phyloP scores from a whole-genome alignment of 352 stramenopile species.

The Lagenidium sp. region DNA sequence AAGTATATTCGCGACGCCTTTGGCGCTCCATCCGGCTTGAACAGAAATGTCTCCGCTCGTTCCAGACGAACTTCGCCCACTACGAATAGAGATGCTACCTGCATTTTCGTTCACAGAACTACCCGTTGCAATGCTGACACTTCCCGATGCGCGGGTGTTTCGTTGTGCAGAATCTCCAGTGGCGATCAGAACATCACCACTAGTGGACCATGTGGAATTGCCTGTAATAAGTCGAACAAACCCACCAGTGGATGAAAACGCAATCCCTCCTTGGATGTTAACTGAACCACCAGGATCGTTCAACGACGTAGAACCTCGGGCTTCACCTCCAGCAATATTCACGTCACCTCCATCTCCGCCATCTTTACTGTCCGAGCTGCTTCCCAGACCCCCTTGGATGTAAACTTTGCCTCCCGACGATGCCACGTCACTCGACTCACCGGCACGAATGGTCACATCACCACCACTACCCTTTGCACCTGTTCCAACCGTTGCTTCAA shows the following conservation, averaged over 20 bases:
- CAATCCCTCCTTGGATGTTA: constrained; percentile 32
- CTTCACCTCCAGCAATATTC: constrained; percentile 47
- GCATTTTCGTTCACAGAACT: constrained; percentile 28
- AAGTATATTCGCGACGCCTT: constrained; percentile 33
- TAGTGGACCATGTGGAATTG: constrained; percentile 47
- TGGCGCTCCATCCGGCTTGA: constrained; percentile 29
- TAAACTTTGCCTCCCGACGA: constrained; percentile 37
- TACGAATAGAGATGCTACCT: constrained; percentile 27
- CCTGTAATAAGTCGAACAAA: constrained; percentile 37
- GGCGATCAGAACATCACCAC: constrained; percentile 44
- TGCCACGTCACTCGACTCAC: constrained; percentile 30
- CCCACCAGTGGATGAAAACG: constrained; percentile 39
- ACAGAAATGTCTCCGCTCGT: constrained; percentile 50
- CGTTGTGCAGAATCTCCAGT: constrained; percentile 37
- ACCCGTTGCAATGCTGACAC: constrained; percentile 33
- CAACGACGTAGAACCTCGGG: constrained; percentile 27
- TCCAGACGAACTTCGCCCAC: constrained; percentile 28
- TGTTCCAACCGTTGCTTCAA: constrained; percentile 51
- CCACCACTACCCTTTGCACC: constrained; percentile 45
- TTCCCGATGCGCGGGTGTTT: constrained; percentile 27
- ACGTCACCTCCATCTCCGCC: constrained; percentile 63
- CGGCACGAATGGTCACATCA: constrained; percentile 59
- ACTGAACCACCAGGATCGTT: constrained; percentile 44
- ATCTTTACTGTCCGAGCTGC: constrained; percentile 35
- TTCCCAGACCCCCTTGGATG: constrained; percentile 31